Conservation (phyloP, 331 rosid species). For the Erythrophleum ivorense region DNA sequence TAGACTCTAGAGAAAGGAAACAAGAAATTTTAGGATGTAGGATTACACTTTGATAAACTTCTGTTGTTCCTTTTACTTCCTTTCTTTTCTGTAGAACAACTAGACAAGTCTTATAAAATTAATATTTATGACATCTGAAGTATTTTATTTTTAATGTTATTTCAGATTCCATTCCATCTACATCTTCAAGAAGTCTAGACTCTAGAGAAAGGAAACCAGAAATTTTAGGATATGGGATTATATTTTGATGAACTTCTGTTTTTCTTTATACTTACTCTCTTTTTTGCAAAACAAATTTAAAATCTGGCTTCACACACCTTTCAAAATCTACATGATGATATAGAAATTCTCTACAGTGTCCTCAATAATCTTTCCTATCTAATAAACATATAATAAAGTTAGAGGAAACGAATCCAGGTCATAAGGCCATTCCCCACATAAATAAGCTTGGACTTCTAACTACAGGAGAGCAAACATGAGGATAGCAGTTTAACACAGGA, state of each 20-base stretch:
- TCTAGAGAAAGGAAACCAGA: not conserved
- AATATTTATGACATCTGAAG: not conserved
- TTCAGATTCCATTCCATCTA: not conserved
- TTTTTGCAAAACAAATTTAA: not conserved
- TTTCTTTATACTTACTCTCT: not conserved
- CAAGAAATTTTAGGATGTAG: not conserved
- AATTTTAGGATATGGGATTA: not conserved
- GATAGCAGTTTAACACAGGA: not conserved
- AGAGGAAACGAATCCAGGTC: not conserved
- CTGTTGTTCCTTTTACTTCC: not conserved
- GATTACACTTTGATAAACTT: not conserved
- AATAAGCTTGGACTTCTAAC: not conserved
- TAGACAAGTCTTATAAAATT: not conserved
- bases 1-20: not conserved
- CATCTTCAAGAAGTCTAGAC: not conserved
- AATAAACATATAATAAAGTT: not conserved
- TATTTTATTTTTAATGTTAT: not conserved
- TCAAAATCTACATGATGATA: not conserved
- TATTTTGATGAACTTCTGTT: not conserved
- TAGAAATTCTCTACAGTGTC: not conserved
- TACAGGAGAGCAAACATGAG: not conserved
- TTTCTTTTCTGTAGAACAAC: not conserved
- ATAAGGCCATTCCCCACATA: not conserved
- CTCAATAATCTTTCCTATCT: not conserved
- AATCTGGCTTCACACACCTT: not conserved